Conservation (phyloP, 495 filamentous ascomycete genomes). For the Penicillium goetzii region DNA sequence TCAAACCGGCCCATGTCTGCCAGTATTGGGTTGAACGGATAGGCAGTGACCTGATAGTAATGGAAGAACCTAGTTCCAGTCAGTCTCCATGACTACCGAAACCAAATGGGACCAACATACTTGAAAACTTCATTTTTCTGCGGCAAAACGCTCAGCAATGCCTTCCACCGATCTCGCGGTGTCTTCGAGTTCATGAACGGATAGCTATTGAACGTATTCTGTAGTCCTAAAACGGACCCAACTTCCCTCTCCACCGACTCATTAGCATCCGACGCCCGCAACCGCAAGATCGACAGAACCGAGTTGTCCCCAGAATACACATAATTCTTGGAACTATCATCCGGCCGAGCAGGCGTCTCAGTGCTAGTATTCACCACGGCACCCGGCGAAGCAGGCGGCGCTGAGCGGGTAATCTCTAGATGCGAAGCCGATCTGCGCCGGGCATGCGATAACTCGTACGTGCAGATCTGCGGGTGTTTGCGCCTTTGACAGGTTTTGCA, state of each 20-base stretch:
- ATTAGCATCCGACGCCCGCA: slow-evolving; percentile 60
- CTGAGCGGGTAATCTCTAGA: slow-evolving; percentile 1
- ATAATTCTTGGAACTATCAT: slow-evolving; percentile 44
- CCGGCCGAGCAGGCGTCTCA: not conserved
- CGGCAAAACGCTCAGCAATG: slow-evolving; percentile 35
- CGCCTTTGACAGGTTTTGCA: slow-evolving; percentile 40
- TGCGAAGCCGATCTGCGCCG: slow-evolving; percentile 5
- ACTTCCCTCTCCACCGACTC: slow-evolving; percentile 39
- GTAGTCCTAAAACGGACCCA: slow-evolving; percentile 64
- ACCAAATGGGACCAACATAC: slow-evolving; percentile 18
- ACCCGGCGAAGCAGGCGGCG: slow-evolving; percentile 4
- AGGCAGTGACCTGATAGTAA: slow-evolving; percentile 50
- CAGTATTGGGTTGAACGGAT: slow-evolving; percentile 56
- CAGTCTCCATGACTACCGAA: not conserved
- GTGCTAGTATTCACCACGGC: not conserved
- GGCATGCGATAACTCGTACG: slow-evolving; percentile 26
- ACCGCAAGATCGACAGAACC: slow-evolving; percentile 38
- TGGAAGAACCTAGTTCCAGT: slow-evolving; percentile 47
- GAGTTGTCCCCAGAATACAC: slow-evolving; percentile 47
- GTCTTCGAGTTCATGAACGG: slow-evolving; percentile 56
- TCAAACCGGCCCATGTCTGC: slow-evolving; percentile 53
- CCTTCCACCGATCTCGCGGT: slow-evolving; percentile 33
- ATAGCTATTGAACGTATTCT: slow-evolving; percentile 72
- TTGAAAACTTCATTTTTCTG: slow-evolving; percentile 39
- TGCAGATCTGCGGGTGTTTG: slow-evolving; percentile 44